Percentiles rank a stretch among this genome's conserved stretches.
These are phyloP conservation scores for Pseudozyma pruni DNA, from an alignment of 1,284 basidiomycete species.

Conservation along the genomic window DNA sequence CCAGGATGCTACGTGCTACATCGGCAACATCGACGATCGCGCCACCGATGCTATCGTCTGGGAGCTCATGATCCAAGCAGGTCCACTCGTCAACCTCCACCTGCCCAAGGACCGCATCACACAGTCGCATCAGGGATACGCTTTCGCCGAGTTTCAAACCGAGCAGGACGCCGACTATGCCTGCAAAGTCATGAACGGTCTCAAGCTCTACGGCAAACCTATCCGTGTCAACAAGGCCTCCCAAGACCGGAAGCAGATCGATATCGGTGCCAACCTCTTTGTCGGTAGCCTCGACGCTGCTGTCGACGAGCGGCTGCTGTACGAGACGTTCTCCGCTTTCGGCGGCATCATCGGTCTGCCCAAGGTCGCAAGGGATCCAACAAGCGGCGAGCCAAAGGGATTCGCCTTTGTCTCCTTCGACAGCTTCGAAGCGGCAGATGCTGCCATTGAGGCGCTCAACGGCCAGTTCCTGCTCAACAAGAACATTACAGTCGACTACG, in stretches of 20 bases:
- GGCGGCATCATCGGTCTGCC: constrained; percentile 92
- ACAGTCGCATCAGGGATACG: constrained; percentile 97
- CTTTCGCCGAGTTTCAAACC: constrained; percentile 97
- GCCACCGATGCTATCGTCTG: constrained; percentile 93
- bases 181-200: constrained; percentile 99
- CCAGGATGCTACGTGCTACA: constrained; percentile 67
- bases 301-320: constrained; percentile 90
- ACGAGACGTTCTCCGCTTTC: constrained; percentile 94
- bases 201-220: constrained; percentile 97
- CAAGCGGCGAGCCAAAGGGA: constrained; percentile 86
- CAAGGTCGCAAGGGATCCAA: constrained; percentile 90
- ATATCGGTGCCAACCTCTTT: constrained; percentile 96
- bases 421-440: constrained; percentile 95
- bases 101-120: constrained; percentile 99
- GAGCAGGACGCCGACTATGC: constrained; percentile 99
- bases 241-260: constrained; percentile 95
- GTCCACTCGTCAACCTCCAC: constrained; percentile 83
- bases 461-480: constrained; percentile 98
- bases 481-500: constrained; percentile 93
- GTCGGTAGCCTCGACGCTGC: constrained; percentile 93
- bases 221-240: constrained; percentile 96
- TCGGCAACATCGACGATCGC: constrained; percentile 92
- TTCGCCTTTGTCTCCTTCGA: constrained; percentile 97
- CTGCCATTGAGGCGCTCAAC: constrained; percentile 95
- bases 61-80: constrained; percentile 98